Percentiles rank a stretch among this genome's conserved stretches.
phyloP scores from a whole-genome alignment of 768 basidiomycete species.

The Melanogaster broomeanus region DNA sequence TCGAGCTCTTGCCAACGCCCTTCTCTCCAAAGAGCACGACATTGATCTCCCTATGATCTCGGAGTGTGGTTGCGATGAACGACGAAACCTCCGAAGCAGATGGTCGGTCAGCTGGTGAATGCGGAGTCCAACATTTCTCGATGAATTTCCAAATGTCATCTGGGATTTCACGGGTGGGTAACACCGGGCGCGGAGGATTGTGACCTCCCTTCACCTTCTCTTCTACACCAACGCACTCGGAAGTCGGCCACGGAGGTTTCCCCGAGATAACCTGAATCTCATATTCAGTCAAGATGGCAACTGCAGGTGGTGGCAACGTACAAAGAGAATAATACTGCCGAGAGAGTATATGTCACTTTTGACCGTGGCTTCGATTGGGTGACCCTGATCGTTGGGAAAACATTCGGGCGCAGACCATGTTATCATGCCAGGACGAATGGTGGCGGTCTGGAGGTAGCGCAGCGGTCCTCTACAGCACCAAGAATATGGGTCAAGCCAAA shows the following conservation, averaged over 20 bases:
- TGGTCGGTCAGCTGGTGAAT: not conserved
- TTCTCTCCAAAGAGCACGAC: too few species aligned
- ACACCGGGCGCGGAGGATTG: not conserved
- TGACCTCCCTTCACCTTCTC: not conserved
- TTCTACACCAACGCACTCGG: not conserved
- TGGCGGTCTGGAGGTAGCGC: not conserved
- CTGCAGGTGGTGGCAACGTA: not conserved
- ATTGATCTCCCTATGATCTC: too few species aligned
- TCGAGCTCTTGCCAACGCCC: too few species aligned
- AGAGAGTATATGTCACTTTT: slow-evolving; percentile 1
- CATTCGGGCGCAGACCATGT: not conserved
- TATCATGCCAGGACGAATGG: not conserved
- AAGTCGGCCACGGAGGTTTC: not conserved
- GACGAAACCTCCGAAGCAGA: not conserved
- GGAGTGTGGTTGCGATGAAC: not conserved
- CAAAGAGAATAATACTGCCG: not conserved
- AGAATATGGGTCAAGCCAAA: not conserved
- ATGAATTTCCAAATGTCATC: not conserved
- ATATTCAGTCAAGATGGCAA: not conserved
- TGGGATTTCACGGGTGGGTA: not conserved
- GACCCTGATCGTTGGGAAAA: not conserved
- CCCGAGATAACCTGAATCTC: not conserved
- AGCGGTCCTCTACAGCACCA: not conserved
- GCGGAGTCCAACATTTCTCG: not conserved
- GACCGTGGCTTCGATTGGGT: not conserved